Percentiles rank a stretch among this genome's conserved stretches.
Conservation (phyloP, 495 filamentous ascomycete genomes). For the Tuber aestivum region DNA sequence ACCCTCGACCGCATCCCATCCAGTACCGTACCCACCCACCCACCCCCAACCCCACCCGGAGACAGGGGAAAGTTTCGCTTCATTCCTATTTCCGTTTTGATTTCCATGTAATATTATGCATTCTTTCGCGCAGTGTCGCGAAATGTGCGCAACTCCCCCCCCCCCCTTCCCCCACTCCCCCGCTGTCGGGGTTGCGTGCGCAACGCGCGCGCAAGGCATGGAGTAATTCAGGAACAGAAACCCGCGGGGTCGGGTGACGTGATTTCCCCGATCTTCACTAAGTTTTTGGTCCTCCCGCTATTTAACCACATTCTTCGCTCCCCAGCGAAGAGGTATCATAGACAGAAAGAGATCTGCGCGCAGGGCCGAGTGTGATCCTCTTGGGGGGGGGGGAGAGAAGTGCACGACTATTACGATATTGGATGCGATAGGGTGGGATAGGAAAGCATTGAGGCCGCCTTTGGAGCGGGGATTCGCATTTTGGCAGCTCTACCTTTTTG, state of each 20-base stretch:
- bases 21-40: no score
- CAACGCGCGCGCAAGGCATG: neutral
- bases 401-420: neutral
- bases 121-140: neutral
- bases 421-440: neutral
- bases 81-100: neutral
- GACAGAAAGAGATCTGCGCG: neutral
- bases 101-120: no score
- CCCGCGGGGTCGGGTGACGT: neutral
- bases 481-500: neutral
- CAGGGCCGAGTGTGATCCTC: neutral
- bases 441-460: neutral
- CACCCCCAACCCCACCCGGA: neutral
- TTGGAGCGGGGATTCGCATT: neutral
- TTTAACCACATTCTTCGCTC: neutral
- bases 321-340: neutral
- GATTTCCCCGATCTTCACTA: neutral
- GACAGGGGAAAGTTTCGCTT: neutral
- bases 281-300: neutral
- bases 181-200: neutral
- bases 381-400: neutral
- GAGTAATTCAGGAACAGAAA: conserved; percentile 1
- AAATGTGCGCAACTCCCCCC: neutral
- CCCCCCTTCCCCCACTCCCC: no score
- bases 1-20: no score